Evolutionary conservation across 495 filamentous ascomycete genomes (phyloP).

Genomic region (Thozetella sp.): DNA sequence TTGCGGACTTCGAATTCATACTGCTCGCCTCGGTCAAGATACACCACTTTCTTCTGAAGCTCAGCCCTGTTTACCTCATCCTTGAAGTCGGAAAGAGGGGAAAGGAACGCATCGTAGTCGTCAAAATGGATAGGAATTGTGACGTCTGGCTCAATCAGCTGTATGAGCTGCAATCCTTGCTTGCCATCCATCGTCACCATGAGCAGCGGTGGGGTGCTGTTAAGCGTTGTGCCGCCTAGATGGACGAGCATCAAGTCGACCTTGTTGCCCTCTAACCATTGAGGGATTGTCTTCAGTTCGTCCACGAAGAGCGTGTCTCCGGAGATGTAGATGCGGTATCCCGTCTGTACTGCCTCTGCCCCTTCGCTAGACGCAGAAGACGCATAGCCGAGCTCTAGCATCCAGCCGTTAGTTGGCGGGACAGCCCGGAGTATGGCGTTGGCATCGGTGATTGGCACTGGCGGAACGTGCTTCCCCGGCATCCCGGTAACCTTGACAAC

Average conservation of each 20-base stretch:
- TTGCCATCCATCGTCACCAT: constrained; percentile 77
- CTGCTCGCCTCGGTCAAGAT: constrained; percentile 62
- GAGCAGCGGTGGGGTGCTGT: constrained; percentile 57
- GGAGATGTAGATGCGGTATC: constrained; percentile 72
- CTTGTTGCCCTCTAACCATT: constrained; percentile 36
- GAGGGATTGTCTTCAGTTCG: constrained; percentile 62
- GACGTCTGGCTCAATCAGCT: constrained; percentile 61
- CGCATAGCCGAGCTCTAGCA: constrained; percentile 63
- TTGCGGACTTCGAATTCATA: constrained; percentile 63
- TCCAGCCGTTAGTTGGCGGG: constrained; percentile 74
- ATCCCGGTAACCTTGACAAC: constrained; percentile 63
- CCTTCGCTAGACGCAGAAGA: constrained; percentile 6
- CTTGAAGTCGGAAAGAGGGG: constrained; percentile 62
- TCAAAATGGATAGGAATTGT: constrained; percentile 74
- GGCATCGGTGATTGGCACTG: constrained; percentile 40
- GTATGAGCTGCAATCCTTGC: constrained; percentile 63
- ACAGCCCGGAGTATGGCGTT: constrained; percentile 66
- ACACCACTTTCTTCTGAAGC: constrained; percentile 54
- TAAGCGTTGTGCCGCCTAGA: constrained; percentile 68
- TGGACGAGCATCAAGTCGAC: constrained; percentile 73
- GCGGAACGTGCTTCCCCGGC: constrained; percentile 72
- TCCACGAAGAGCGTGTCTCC: constrained; percentile 71
- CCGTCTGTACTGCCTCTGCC: constrained; percentile 36
- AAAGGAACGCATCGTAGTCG: constrained; percentile 66
- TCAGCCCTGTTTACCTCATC: constrained; percentile 54